These are phyloP conservation scores for Apiospora kogelbergensis DNA, from an alignment of 2,329 filamentous ascomycete genomes.

Conservation along the genomic window DNA sequence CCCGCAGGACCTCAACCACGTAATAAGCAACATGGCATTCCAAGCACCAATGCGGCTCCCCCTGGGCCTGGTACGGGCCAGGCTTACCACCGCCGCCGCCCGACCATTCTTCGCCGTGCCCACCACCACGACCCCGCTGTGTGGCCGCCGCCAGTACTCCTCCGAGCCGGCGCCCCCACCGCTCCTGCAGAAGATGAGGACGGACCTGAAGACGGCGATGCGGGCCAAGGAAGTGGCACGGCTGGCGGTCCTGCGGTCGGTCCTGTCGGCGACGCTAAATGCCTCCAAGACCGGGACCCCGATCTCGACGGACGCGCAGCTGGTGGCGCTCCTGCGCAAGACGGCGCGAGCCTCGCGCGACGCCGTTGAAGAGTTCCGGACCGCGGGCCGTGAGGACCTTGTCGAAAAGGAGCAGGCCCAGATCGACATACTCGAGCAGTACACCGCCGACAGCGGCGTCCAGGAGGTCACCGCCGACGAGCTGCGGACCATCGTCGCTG, in stretches of 20 bases:
- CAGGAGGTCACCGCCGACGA: conserved; percentile 59
- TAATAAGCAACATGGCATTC: conserved; percentile 20
- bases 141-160: conserved; percentile 20
- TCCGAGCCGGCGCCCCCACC: conserved; percentile 36
- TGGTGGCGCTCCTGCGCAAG: conserved; percentile 68
- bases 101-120: conserved; percentile 1
- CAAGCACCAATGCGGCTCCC: conserved; percentile 24
- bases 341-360: conserved; percentile 57
- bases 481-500: conserved; percentile 52
- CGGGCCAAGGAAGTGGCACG: conserved; percentile 62
- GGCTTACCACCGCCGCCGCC: conserved; percentile 10
- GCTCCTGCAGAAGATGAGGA: conserved; percentile 53
- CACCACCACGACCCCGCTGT: conserved; percentile 13
- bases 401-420: conserved; percentile 70
- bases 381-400: conserved; percentile 65
- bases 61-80: conserved; percentile 23
- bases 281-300: conserved; percentile 71
- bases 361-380: conserved; percentile 62
- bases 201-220: conserved; percentile 67
- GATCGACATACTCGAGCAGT: conserved; percentile 64
- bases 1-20: background rate
- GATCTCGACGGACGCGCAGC: conserved; percentile 68
- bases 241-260: conserved; percentile 65
- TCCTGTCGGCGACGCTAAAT: conserved; percentile 72
- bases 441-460: conserved; percentile 59